Evolutionary conservation across 495 filamentous ascomycete genomes (phyloP), one percentile per base, ranked within the genome.

Genomic region (Penicillium subrubescens): DNA sequence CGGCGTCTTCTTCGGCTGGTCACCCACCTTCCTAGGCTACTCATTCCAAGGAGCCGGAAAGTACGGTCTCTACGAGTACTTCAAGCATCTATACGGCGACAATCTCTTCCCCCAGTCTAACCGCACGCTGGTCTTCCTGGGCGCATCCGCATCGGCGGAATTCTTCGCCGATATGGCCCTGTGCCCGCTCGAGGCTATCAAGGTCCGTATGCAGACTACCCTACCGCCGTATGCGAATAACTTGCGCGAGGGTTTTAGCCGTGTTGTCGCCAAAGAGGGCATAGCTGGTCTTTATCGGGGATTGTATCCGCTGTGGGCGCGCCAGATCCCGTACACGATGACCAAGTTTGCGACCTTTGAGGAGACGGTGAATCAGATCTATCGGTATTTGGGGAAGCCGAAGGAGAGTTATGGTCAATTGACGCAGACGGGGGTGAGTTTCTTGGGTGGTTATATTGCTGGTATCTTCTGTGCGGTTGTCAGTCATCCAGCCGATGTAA

Each of bases 241-340:
- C 17, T 59, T 90, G 72, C 78, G 88, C 27, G 86, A 90, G 63
- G 89, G 88, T 0, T 87, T 83, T 82, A 78, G 78, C 5, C 88
- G 87, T 68, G 77, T 89, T 50, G 80, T 86, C 0, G 73, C 78
- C 5, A 77, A 88, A 71, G 88, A 90, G 62, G 88, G 88, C 6
- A 66, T 83, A 29, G 72, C 71, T 11, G 87, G 88, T 8, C 71
- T 91, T 29, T 90, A 90, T 66, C 90, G 90, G 78, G 89, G 88
- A 14, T 67, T 91, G 55, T 86, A 86, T 67, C 89, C 89, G 53
- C 79, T 91, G 21, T 91, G 88, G 89, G 88, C 84, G 12, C 78
- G 89, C 19, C 88, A 91, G 75, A 90, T 91, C 56, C 88, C 88
- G 2, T 90, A 91, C 69, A 91, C 89, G 0, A 91, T 91, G 89